Percentiles rank a stretch among this genome's conserved stretches.
phyloP scores from a whole-genome alignment of 2,329 filamentous ascomycete genomes.

The Chrysoporthe puriensis region DNA sequence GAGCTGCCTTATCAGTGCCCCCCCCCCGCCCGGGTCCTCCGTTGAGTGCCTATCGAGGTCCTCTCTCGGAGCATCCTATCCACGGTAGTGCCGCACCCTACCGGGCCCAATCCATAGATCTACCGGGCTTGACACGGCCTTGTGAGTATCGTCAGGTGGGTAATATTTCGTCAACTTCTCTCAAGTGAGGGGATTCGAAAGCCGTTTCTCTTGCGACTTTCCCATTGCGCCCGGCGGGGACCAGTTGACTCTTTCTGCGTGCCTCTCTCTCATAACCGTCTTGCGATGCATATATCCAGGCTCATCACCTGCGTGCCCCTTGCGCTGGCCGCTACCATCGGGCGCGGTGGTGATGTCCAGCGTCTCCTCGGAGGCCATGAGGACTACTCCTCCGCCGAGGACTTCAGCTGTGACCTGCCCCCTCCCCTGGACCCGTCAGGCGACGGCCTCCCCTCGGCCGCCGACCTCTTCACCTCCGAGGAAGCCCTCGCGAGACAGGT shows the following conservation, averaged over 20 bases:
- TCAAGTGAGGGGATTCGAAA: neutral
- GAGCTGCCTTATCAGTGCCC: slow-evolving; percentile 2
- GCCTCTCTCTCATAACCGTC: neutral
- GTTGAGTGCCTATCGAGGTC: slow-evolving; percentile 17
- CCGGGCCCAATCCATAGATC: neutral
- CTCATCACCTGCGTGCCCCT: slow-evolving; percentile 18
- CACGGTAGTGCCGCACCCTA: no score
- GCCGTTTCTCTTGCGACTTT: neutral
- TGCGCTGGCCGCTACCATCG: slow-evolving; percentile 22
- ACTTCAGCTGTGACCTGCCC: slow-evolving; percentile 28
- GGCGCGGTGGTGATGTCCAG: slow-evolving; percentile 10
- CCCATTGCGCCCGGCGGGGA: neutral
- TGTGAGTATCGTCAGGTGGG: slow-evolving; percentile 1
- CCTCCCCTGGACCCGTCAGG: slow-evolving; percentile 24
- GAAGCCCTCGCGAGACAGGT: slow-evolving; percentile 47
- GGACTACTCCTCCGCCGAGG: slow-evolving; percentile 4
- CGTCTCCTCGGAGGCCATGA: neutral
- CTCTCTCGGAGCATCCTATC: slow-evolving; percentile 11
- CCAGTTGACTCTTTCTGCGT: slow-evolving; percentile 8
- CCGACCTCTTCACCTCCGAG: slow-evolving; percentile 28
- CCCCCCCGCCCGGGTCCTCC: neutral
- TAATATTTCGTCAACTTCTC: neutral
- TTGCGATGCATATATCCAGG: slow-evolving; percentile 20
- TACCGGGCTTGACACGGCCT: slow-evolving; percentile 3
- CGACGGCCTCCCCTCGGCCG: slow-evolving; percentile 27